Evolutionary conservation across 1,139 yeast species (phyloP), one percentile per base, ranked within the genome.

Genomic region (Kodamaea sp.): DNA sequence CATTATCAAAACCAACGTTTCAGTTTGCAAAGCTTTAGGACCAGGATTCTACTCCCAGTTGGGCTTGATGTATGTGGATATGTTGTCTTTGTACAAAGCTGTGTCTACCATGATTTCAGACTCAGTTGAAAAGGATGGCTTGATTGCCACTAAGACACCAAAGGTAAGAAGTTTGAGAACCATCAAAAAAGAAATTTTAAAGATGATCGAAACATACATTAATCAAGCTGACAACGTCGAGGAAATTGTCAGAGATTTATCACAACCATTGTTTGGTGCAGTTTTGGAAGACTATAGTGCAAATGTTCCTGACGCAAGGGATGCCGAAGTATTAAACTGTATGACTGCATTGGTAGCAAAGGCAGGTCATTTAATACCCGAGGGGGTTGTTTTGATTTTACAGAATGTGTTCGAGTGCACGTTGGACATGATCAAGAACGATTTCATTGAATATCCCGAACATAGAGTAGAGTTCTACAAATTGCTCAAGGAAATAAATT

Each of bases 401-500:
- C 96, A 88, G 57, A 85, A 83, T 61, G 96, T 92, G 13, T 94
- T 94, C 63, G 96, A 87, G 59, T 85, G 95, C 58, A 92, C 99
- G 3, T 76, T 92, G 59, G 86, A 83, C 50, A 94, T 92, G 97
- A 92, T 94, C 51, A 88, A 86, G 57, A 85, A 85, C 57, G 97
- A 92, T 61, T 88, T 94, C 60, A 81, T 95, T 6, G 97, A 92
- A 59, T 92, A 87, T 58, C 98, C 98, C 15, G 98, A 94, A 61
- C 97, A 92, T 66, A 80, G 99, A 55, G 95, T 90, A 37, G 97
- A 90, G 59, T 92, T 92, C 60, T 94, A 90, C 70, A 86, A 84
- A 63, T 72, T 92, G 38, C 73, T 92, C 54, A 82, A 89, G 50
- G 95, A 87, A 41, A 90, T 94, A 55, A 85, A 94, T 58, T 64